Base-by-base conservation (phyloP, 768 basidiomycete species). In the Mycena venus region DNA sequence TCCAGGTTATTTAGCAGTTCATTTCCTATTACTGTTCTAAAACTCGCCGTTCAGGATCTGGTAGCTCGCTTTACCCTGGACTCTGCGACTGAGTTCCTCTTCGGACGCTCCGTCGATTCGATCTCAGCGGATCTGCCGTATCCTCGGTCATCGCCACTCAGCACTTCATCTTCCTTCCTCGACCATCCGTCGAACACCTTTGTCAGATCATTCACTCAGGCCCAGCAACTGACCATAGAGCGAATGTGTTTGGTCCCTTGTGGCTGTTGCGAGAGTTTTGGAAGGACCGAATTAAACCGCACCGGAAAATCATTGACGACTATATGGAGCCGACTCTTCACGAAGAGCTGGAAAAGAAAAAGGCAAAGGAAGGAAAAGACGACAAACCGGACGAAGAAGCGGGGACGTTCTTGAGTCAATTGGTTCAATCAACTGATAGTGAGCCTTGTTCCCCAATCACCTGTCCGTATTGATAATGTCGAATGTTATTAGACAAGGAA, bases 21-120 rank as follows among this genome's bases (percentile, higher is more conserved):
- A n/a, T n/a, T n/a, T n/a, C n/a, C n/a, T n/a, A n/a, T n/a, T n/a
- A n/a, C n/a, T n/a, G n/a, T n/a, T n/a, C n/a, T n/a, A n/a, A n/a
- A n/a, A n/a, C n/a, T n/a, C n/a, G n/a, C n/a, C n/a, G n/a, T 84
- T 4, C 86, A 90, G 74, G 89, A 89, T 71, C 83, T 90, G 7
- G 36, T 23, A 15, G 23, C 49, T 5, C 64, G 49, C 15, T 66
- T 53, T 32, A 53, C 64, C 7, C n/a, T 66, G 5, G 64, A 66
- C 25, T 66, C 64, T 3, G 64, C 64, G 15, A 34, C 64, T 11
- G 64, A 66, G 32, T 53, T 53, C 32, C 34, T 55, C 32, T 66
- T 66, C n/a, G 64, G 49, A 2, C 23, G 29, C 8, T 63, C 62
- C 42, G 62, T 63, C 40, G 62, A 63, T 25, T 63, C 62, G 27